Evolutionary conservation across 2,329 filamentous ascomycete genomes (phyloP).

Genomic region (Lecanicillium sp.): DNA sequence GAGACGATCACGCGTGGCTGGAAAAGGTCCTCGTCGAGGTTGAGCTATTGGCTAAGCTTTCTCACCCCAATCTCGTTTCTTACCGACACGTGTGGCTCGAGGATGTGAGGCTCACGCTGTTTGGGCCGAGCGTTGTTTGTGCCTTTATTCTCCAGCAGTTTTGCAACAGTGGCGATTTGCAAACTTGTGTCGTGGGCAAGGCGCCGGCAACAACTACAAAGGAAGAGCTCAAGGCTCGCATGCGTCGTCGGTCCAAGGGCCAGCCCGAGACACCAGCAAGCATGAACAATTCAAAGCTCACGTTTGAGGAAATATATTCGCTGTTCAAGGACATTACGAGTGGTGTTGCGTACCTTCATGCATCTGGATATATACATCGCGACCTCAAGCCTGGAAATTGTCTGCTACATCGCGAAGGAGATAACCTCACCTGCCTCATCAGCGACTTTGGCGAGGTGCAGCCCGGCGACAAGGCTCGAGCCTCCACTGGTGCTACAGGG

Average conservation of each 20-base stretch:
- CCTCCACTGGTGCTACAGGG: constrained; percentile 85
- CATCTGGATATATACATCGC: constrained; percentile 87
- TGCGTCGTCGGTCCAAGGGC: constrained; percentile 74
- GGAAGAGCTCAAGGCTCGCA: constrained; percentile 80
- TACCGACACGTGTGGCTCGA: constrained; percentile 98
- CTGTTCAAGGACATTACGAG: constrained; percentile 94
- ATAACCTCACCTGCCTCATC: constrained; percentile 71
- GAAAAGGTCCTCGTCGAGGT: constrained; percentile 92
- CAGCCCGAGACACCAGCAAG: constrained; percentile 55
- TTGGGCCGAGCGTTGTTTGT: constrained; percentile 86
- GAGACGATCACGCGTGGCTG: constrained; percentile 89
- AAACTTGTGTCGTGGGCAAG: constrained; percentile 74
- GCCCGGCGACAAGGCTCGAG: constrained; percentile 68
- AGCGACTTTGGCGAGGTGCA: constrained; percentile 98
- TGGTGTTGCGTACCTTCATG: constrained; percentile 81
- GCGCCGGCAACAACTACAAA: constrained; percentile 57
- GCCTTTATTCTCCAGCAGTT: constrained; percentile 97
- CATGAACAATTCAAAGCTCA: constrained; percentile 37
- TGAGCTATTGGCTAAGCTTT: constrained; percentile 81
- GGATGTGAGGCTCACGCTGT: constrained; percentile 72
- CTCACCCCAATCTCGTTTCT: constrained; percentile 89
- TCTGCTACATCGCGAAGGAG: constrained; percentile 69
- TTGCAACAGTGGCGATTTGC: constrained; percentile 87
- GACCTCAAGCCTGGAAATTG: constrained; percentile 97
- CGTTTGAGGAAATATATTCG: constrained; percentile 91